Base-by-base conservation (phyloP, 805 yeast genomes). In the Torulaspora delbrueckii region DNA sequence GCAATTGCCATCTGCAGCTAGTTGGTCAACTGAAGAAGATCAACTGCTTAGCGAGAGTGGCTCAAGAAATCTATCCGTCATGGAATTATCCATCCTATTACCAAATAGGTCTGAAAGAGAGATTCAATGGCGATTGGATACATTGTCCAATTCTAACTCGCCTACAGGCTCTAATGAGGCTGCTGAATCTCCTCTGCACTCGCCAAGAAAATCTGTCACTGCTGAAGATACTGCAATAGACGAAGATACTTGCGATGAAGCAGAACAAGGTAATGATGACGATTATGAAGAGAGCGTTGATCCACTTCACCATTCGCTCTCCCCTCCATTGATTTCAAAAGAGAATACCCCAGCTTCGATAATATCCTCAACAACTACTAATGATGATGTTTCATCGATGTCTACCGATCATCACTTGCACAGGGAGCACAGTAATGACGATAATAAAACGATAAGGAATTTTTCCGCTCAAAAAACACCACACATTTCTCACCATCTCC, bases 61-160 rank as follows among this genome's bases (percentile, higher is more conserved):
- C 42, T 65, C 78, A 8, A 68, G 80, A 52, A 83, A 82, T 45
- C 66, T 88, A 33, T 76, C 84, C 27, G 73, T 84, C 56, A 84
- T 82, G 13, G 96, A 88, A 65, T 68, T 88, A 31, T 75, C 84
- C 12, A 81, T 87, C 27, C 65, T 88, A 42, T 69, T 88, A 35
- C 91, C 93, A 12, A 76, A 75, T 46, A 76, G 87, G 52, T 73
- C 93, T 0, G 89, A 84, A 59, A 72, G 72, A n/a, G 93, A 86
- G 54, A 88, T 88, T 35, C 73, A 77, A 71, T 65, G 75, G 31
- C 72, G 93, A 50, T 76, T 84, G 18, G 77, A 72, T 40, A 66
- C 72, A 41, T 59, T 80, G 32, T 54, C 42, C n/a, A 28, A 22
- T 25, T 42, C 45, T 2, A 41, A 46, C 36, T 49, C 53, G 6